phyloP scores from a whole-genome alignment of 108 stramenopile genomes.

The Schizochytrium sp. region DNA sequence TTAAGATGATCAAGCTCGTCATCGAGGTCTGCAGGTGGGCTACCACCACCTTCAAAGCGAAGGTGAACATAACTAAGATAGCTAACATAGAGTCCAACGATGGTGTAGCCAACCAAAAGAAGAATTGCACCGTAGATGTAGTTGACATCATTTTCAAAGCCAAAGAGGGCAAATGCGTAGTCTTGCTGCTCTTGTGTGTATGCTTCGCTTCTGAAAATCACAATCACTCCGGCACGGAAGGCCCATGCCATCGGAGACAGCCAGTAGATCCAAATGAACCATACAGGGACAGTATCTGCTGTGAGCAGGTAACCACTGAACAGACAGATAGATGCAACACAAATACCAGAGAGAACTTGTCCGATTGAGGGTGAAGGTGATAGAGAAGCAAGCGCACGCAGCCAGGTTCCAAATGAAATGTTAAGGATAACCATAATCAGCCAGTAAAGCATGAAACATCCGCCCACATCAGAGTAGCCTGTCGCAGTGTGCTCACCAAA shows the following conservation, averaged over 20 bases:
- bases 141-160: not conserved
- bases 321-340: conserved; percentile 67
- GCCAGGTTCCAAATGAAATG: conserved; percentile 35
- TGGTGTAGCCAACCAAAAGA: not conserved
- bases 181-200: not conserved
- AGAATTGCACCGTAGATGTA: conserved; percentile 9
- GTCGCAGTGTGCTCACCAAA: not conserved
- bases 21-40: not conserved
- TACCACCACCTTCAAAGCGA: not conserved
- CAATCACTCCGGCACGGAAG: not conserved
- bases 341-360: conserved; percentile 61
- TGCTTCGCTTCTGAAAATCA: conserved; percentile 1
- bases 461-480: not conserved
- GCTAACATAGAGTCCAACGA: not conserved
- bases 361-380: conserved; percentile 19
- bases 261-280: conserved; percentile 57
- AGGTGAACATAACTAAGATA: conserved; percentile 1
- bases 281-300: not conserved
- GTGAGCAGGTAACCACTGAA: conserved; percentile 74
- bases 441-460: conserved; percentile 17
- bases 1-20: not conserved
- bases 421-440: not conserved
- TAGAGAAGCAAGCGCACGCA: conserved; percentile 36
- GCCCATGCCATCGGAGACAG: conserved; percentile 59
- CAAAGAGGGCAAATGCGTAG: not conserved